Evolutionary conservation across 169 alveolate genomes (phyloP).

Genomic region (Plasmodium gonderi): DNA sequence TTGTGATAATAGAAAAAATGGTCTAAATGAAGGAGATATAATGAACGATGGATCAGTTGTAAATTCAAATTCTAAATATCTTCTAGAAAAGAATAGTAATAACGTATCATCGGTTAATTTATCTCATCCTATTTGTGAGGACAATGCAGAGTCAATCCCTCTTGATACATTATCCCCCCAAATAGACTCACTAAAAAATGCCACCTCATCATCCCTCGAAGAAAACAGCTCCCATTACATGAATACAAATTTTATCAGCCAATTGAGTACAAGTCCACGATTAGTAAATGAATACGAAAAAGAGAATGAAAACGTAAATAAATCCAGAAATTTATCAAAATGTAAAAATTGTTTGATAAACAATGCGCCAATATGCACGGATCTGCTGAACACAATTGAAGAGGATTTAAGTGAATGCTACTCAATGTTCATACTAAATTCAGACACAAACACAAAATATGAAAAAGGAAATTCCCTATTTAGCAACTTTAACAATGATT

Average conservation of each 20-base stretch:
- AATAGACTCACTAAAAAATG: background rate
- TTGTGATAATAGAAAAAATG: background rate
- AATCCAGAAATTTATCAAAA: background rate
- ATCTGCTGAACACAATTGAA: background rate
- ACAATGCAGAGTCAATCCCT: background rate
- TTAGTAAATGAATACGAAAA: background rate
- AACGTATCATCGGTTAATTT: background rate
- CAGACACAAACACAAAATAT: background rate
- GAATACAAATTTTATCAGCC: background rate
- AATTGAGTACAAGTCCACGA: background rate
- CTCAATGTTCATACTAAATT: constrained; percentile 15
- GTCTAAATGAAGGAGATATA: background rate
- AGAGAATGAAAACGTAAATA: background rate
- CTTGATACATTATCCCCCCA: background rate
- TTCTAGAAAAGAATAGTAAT: background rate
- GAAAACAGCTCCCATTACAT: background rate
- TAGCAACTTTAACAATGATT: constrained; percentile 29
- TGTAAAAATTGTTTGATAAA: background rate
- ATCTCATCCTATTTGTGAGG: background rate
- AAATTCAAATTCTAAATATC: background rate
- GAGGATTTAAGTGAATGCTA: background rate
- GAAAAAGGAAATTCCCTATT: constrained; percentile 13
- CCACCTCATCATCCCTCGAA: background rate
- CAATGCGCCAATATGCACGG: background rate
- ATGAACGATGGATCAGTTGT: background rate